phyloP scores from a whole-genome alignment of 495 filamentous ascomycete genomes.

The Sphaerosporella brunnea region DNA sequence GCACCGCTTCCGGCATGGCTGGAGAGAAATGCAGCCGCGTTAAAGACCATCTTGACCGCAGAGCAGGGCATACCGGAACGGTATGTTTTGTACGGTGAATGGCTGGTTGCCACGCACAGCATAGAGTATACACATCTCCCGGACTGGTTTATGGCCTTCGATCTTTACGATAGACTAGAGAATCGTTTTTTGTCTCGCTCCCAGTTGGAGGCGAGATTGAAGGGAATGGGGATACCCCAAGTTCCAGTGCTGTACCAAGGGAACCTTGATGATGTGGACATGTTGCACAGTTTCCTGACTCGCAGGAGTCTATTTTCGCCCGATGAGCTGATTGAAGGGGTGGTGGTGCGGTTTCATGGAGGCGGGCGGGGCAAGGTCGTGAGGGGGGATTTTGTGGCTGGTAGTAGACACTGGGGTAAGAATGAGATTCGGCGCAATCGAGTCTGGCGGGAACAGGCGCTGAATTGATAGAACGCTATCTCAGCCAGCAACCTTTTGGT shows the following conservation, averaged over 20 bases:
- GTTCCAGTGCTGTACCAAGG: conserved; percentile 14
- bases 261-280: conserved; percentile 6
- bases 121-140: conserved; percentile 10
- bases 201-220: background rate
- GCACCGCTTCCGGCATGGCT: conserved; percentile 8
- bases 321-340: conserved; percentile 11
- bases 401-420: conserved; percentile 15
- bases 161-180: conserved; percentile 11
- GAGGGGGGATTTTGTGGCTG: conserved; percentile 26
- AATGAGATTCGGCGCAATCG: conserved; percentile 21
- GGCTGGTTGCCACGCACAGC: conserved; percentile 12
- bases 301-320: conserved; percentile 7
- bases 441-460: conserved; percentile 20
- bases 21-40: background rate
- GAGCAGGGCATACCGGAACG: conserved; percentile 6
- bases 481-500: too few relatives aligned
- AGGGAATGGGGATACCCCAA: conserved; percentile 1
- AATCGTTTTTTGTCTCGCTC: background rate
- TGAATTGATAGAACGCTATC: too few relatives aligned
- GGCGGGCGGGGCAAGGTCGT: conserved; percentile 25
- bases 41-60: conserved; percentile 1
- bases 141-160: conserved; percentile 11
- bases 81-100: conserved; percentile 14
- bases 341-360: conserved; percentile 10
- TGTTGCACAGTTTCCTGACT: conserved; percentile 11